phyloP scores from a whole-genome alignment of 352 stramenopile genomes.

The Globisporangium rhizosaccharum region DNA sequence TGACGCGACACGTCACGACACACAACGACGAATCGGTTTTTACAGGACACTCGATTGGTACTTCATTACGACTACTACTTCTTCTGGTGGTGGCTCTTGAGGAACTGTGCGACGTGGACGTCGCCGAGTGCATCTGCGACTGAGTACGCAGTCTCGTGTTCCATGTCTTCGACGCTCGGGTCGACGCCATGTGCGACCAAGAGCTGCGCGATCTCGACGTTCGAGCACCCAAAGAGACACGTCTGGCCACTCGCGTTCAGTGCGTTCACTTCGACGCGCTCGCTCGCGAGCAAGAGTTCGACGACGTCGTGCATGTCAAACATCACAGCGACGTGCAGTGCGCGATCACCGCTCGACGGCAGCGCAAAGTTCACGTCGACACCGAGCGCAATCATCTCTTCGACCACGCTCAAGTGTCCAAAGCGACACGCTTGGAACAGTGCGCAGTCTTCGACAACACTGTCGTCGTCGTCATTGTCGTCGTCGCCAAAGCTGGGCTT shows the following conservation, averaged over 20 bases:
- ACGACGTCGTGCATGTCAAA: constrained; percentile 84
- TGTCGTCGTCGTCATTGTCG: constrained; percentile 23
- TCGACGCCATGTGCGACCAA: constrained; percentile 65
- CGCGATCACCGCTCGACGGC: constrained; percentile 55
- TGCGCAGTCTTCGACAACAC: constrained; percentile 62
- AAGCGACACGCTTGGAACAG: constrained; percentile 75
- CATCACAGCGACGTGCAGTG: constrained; percentile 77
- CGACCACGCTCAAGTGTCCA: constrained; percentile 57
- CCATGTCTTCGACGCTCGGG: constrained; percentile 48
- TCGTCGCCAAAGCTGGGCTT: constrained; percentile 21
- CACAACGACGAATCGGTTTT: not conserved
- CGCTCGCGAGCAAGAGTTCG: constrained; percentile 46
- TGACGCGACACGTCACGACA: no score
- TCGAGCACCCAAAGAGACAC: constrained; percentile 79
- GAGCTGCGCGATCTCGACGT: constrained; percentile 55
- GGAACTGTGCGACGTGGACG: constrained; percentile 60
- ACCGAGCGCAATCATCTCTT: constrained; percentile 67
- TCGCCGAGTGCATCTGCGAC: constrained; percentile 72
- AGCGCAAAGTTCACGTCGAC: constrained; percentile 71
- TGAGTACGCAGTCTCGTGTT: constrained; percentile 65
- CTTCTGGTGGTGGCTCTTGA: constrained; percentile 17
- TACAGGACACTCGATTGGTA: not conserved
- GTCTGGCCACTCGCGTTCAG: constrained; percentile 68
- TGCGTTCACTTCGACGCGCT: constrained; percentile 58
- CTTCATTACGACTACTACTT: no score